phyloP scores from a whole-genome alignment of 768 basidiomycete genomes.

The Tylopilus rubrobrunneus region DNA sequence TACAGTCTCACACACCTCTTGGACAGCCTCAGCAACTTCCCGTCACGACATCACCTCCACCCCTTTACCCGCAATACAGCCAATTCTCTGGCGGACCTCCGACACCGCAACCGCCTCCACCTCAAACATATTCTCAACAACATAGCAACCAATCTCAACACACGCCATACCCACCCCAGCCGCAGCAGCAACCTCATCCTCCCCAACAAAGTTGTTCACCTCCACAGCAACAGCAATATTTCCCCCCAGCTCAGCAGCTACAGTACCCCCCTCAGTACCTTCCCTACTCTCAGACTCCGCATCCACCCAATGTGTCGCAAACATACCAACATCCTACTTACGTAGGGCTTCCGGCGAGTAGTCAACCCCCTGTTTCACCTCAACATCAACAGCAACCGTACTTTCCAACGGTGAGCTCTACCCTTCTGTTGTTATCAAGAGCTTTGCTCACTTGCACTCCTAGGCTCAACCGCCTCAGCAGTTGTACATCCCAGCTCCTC shows the following conservation, averaged over 20 bases:
- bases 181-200: conserved; percentile 5
- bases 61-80: conserved; percentile 13
- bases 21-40: conserved; percentile 15
- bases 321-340: conserved; percentile 15
- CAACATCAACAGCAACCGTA: conserved; percentile 3
- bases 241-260: too few species aligned
- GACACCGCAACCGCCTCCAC: conserved; percentile 10
- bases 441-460: background rate
- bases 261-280: conserved; percentile 12
- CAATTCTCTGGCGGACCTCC: conserved; percentile 10
- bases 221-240: conserved; percentile 3
- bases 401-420: conserved; percentile 12
- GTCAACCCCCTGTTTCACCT: background rate
- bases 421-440: background rate
- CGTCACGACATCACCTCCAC: background rate
- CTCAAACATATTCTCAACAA: conserved; percentile 10
- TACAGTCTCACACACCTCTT: conserved; percentile 8
- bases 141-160: conserved; percentile 14
- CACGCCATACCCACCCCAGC: conserved; percentile 5
- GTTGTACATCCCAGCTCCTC: conserved; percentile 13
- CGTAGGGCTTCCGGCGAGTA: conserved; percentile 8
- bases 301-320: conserved; percentile 11
- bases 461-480: conserved; percentile 7
- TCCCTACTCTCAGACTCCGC: conserved; percentile 13
- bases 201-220: conserved; percentile 10